phyloP scores from a whole-genome alignment of 2,329 filamentous ascomycete genomes.

The Aspergillus sp. region DNA sequence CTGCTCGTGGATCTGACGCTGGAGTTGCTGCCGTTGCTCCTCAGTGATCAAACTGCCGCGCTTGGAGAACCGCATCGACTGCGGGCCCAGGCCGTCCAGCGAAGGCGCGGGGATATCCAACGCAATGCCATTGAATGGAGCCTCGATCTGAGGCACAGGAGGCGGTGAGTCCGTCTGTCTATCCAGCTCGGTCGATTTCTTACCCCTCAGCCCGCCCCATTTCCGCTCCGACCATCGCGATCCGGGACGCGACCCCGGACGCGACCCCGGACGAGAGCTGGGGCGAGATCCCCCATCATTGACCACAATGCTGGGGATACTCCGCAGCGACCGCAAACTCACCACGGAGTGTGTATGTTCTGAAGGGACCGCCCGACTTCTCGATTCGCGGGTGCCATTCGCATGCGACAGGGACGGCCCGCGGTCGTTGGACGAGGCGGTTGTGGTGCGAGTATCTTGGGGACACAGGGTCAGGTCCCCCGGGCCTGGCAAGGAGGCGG shows the following conservation, averaged over 20 bases:
- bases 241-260: slow-evolving; percentile 36
- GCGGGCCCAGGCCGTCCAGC: slow-evolving; percentile 53
- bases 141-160: slow-evolving; percentile 33
- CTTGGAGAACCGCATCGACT: slow-evolving; percentile 59
- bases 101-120: slow-evolving; percentile 56
- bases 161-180: slow-evolving; percentile 31
- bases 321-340: slow-evolving; percentile 32
- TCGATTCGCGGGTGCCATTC: slow-evolving; percentile 1
- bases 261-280: slow-evolving; percentile 32
- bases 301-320: slow-evolving; percentile 42
- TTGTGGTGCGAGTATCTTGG: slow-evolving; percentile 27
- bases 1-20: slow-evolving; percentile 24
- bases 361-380: background rate
- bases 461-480: slow-evolving; percentile 21
- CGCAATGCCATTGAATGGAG: slow-evolving; percentile 50
- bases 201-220: slow-evolving; percentile 39
- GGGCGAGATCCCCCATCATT: slow-evolving; percentile 35
- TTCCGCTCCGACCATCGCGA: slow-evolving; percentile 46
- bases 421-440: slow-evolving; percentile 19
- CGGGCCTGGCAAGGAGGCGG: slow-evolving; percentile 28
- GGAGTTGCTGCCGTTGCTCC: slow-evolving; percentile 39
- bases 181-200: slow-evolving; percentile 34
- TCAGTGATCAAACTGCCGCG: slow-evolving; percentile 60
- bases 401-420: slow-evolving; percentile 17
- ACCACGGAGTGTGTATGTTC: slow-evolving; percentile 23